Conservation (phyloP, 2,329 filamentous ascomycete species). For the Mycosphaerella sp. region DNA sequence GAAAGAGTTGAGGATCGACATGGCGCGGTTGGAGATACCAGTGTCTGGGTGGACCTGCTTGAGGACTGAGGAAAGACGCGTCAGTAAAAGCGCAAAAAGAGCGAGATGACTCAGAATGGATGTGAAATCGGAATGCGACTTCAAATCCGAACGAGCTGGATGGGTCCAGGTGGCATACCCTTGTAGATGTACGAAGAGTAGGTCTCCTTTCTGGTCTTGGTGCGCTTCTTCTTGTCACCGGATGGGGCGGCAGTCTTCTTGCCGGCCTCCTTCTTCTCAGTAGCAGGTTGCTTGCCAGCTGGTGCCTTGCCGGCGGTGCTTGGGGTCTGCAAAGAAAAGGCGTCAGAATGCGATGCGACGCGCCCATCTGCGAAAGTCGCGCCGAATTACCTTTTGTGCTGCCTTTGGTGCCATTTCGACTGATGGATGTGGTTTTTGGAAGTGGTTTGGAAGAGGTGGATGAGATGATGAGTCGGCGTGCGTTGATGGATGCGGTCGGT, state of each 20-base stretch:
- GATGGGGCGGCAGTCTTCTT: slow-evolving; percentile 94
- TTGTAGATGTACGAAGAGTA: slow-evolving; percentile 99
- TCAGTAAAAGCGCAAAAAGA: slow-evolving; percentile 28
- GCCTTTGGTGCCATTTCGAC: slow-evolving; percentile 92
- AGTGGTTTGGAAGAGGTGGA: slow-evolving; percentile 27
- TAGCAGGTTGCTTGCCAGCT: slow-evolving; percentile 70
- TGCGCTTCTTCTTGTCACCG: slow-evolving; percentile 99
- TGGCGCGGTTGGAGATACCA: slow-evolving; percentile 99
- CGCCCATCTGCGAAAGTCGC: slow-evolving; percentile 9
- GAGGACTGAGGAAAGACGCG: slow-evolving; percentile 61
- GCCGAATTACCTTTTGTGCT: slow-evolving; percentile 63
- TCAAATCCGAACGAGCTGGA: slow-evolving; percentile 15
- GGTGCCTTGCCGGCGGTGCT: slow-evolving; percentile 86
- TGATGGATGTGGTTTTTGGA: slow-evolving; percentile 26
- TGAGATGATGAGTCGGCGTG: slow-evolving; percentile 28
- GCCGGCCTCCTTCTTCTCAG: slow-evolving; percentile 99
- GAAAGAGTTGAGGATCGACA: slow-evolving; percentile 99
- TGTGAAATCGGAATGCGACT: slow-evolving; percentile 20
- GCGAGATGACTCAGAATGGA: slow-evolving; percentile 15
- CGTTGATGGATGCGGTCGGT: slow-evolving; percentile 28
- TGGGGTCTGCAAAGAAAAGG: slow-evolving; percentile 59
- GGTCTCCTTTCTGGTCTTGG: slow-evolving; percentile 99
- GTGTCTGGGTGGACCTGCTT: slow-evolving; percentile 99
- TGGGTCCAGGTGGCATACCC: slow-evolving; percentile 53
- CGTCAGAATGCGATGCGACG: slow-evolving; percentile 21